phyloP scores from a whole-genome alignment of 306 rosid species.

The Heteromeles arbutifolia region DNA sequence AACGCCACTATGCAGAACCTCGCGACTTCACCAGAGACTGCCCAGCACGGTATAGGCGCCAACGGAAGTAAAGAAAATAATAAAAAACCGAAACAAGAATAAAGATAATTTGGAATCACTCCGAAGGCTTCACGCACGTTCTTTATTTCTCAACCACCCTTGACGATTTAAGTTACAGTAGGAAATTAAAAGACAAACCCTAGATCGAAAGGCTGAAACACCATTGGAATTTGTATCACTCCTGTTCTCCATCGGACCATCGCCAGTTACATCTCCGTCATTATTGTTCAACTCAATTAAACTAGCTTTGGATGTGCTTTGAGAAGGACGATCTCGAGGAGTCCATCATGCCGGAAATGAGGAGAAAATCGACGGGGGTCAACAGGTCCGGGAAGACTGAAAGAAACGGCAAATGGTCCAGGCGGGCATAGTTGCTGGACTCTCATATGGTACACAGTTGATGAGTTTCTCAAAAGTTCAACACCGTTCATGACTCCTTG shows the following conservation, averaged over 20 bases:
- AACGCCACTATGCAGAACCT: constrained; percentile 31
- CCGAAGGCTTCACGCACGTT: no score
- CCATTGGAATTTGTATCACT: no score
- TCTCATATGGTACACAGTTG: constrained; percentile 31
- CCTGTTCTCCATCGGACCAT: no score
- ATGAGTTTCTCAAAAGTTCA: constrained; percentile 26
- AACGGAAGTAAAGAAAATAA: no score
- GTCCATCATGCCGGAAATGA: constrained; percentile 40
- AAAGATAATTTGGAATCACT: no score
- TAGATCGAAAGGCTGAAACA: no score
- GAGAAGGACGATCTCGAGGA: constrained; percentile 45
- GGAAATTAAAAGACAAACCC: no score
- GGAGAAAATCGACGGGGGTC: constrained; percentile 51
- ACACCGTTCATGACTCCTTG: constrained; percentile 42
- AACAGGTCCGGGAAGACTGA: constrained; percentile 50
- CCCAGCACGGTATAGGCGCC: no score
- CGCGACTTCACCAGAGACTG: background rate
- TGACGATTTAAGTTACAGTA: no score
- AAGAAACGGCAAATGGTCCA: constrained; percentile 42
- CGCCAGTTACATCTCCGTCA: background rate
- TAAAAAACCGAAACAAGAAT: no score
- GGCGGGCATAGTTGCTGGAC: constrained; percentile 49
- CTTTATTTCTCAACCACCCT: no score
- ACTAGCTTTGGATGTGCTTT: constrained; percentile 16
- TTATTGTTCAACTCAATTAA: constrained; percentile 2